Evolutionary conservation across 1,284 basidiomycete genomes (phyloP), one percentile per base, ranked within the genome.

Genomic region (Meira nashicola): DNA sequence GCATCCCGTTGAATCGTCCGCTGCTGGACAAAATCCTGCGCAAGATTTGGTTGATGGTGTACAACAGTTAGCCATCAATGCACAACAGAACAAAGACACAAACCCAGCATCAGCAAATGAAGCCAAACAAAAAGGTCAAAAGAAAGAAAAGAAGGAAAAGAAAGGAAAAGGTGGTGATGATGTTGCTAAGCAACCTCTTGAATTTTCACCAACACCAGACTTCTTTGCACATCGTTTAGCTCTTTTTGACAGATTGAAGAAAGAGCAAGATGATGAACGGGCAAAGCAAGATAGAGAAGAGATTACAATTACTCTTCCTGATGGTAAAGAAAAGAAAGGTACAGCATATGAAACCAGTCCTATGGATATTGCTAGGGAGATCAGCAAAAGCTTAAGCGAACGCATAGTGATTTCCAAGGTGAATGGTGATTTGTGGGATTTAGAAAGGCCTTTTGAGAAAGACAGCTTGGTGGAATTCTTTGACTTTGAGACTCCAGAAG

Each of bases 301-400:
- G 55, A 95, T 98, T 71, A 84, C 82, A 8, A 82, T 98, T 76
- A 94, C 90, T 2, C 81, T 98, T 65, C 89, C 87, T 4, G 90
- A 97, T 82, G 92, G 93, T 17, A 87, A 88, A 25, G 83, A 86
- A 68, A 84, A 89, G 58, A 86, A 89, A 67, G 95, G 85, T 28
- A 90, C 82, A 58, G 88, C 90, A 71, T 99, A 90, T 90, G 90
- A 97, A 82, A 97, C 95, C n/a, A 89, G 86, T 62, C 95, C 95
- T 0, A 85, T 97, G 86, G 86, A 89, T 71, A 82, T 99, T 60
- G 94, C 94, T 46, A 88, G 88, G 77, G 86, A 86, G 68, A 84
- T 98, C 57, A 89, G 89, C 15, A 89, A 92, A 79, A 87, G 89
- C 74, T 83, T 97, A 21, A 87, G 92, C 1, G 94, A 99, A 69